These are phyloP conservation scores for Cryptococcus sp. DNA, from an alignment of 1,284 basidiomycete genomes.

Conservation along the genomic window DNA sequence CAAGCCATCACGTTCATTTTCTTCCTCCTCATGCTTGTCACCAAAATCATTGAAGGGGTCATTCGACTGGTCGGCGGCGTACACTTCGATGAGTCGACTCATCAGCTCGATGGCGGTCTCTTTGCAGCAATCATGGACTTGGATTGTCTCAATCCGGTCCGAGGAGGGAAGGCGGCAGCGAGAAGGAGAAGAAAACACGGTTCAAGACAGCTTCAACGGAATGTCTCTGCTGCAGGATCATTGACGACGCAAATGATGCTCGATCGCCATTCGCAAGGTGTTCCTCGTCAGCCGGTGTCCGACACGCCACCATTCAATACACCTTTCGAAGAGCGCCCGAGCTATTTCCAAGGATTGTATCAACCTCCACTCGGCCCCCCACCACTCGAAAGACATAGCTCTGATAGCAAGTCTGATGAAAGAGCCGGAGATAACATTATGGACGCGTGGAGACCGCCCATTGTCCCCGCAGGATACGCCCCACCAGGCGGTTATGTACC, in stretches of 20 bases:
- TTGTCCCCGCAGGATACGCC: conserved; percentile 17
- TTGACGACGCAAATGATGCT: conserved; percentile 55
- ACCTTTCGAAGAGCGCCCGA: conserved; percentile 12
- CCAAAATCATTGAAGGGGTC: conserved; percentile 80
- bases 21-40: conserved; percentile 74
- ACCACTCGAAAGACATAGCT: conserved; percentile 30
- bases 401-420: conserved; percentile 34
- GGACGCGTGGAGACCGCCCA: conserved; percentile 40
- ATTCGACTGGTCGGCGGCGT: conserved; percentile 77
- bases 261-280: conserved; percentile 49
- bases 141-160: conserved; percentile 64
- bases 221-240: conserved; percentile 45
- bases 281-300: conserved; percentile 26
- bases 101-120: conserved; percentile 77
- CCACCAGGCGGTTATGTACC: conserved; percentile 27
- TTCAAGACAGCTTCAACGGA: conserved; percentile 45
- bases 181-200: conserved; percentile 54
- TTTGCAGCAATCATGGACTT: conserved; percentile 65
- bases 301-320: conserved; percentile 27
- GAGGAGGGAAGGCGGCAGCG: conserved; percentile 68
- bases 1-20: conserved; percentile 81
- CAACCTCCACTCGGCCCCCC: conserved; percentile 35
- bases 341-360: conserved; percentile 17
- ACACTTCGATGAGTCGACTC: conserved; percentile 80
- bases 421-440: conserved; percentile 24